These are phyloP conservation scores for Solanum sejunctum DNA, from an alignment of 257 asterid species.

Conservation along the genomic window DNA sequence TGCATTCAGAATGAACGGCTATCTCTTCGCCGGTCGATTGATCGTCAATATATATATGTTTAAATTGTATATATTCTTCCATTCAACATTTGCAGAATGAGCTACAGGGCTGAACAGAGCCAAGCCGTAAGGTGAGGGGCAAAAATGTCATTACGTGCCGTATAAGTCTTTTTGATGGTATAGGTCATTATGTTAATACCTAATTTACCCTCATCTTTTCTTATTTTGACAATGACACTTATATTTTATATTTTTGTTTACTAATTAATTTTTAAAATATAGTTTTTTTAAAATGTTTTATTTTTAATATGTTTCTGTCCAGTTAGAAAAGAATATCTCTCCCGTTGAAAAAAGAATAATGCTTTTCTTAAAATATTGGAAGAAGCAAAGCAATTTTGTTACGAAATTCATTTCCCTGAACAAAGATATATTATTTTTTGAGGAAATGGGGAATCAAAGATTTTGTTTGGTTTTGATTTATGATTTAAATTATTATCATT, in stretches of 20 bases:
- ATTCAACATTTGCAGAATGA: not conserved
- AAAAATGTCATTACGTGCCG: slow-evolving; percentile 40
- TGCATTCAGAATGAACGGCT: not conserved
- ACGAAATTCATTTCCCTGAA: not conserved
- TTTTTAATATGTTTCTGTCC: not conserved
- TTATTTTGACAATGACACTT: not conserved
- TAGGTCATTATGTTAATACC: not conserved
- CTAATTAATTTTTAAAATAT: not conserved
- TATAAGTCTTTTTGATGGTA: slow-evolving; percentile 10
- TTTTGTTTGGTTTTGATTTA: not conserved
- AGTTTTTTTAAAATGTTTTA: not conserved
- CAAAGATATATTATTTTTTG: not conserved
- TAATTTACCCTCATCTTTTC: not conserved
- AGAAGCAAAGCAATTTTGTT: not conserved
- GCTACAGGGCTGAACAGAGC: not conserved
- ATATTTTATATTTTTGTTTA: not conserved
- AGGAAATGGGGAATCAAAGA: not conserved
- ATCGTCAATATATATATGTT: not conserved
- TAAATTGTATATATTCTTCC: not conserved
- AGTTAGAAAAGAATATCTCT: not conserved
- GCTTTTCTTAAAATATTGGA: slow-evolving; percentile 6
- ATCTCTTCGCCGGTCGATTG: not conserved
- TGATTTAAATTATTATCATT: not conserved
- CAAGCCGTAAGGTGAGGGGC: slow-evolving; percentile 18
- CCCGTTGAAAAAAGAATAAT: not conserved